phyloP scores from a whole-genome alignment of 164 flowering plant species.

The Kalanchoe fedtschenkoi region DNA sequence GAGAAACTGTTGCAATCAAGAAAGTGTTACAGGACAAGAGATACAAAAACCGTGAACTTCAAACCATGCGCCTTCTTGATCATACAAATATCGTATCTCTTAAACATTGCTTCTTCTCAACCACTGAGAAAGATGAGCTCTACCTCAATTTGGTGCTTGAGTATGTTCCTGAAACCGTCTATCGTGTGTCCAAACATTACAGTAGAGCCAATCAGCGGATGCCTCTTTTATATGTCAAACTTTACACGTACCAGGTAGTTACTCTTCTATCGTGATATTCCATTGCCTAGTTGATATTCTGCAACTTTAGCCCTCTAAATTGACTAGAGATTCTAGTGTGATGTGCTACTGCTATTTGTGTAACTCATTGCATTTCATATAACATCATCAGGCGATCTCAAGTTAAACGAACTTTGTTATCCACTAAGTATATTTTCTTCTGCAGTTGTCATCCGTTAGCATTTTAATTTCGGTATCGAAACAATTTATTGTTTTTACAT shows the following conservation, averaged over 20 bases:
- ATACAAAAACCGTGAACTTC: constrained; percentile 70
- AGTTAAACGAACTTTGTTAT: background rate
- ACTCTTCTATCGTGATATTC: background rate
- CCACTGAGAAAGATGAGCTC: constrained; percentile 68
- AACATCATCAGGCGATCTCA: background rate
- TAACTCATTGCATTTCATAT: background rate
- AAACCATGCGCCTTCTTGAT: constrained; percentile 75
- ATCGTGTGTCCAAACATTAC: constrained; percentile 58
- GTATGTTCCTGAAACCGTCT: constrained; percentile 70
- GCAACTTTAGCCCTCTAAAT: background rate
- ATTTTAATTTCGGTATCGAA: background rate
- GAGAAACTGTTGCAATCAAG: constrained; percentile 69
- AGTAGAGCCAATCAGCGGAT: constrained; percentile 59
- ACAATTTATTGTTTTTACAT: background rate
- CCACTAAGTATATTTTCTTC: background rate
- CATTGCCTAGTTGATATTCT: background rate
- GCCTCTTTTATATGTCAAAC: constrained; percentile 66
- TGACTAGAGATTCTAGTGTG: background rate
- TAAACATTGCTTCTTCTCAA: constrained; percentile 72
- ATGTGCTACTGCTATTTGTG: background rate
- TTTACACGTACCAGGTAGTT: constrained; percentile 54
- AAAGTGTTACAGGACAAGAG: constrained; percentile 73
- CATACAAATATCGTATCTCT: constrained; percentile 66
- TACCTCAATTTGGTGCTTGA: constrained; percentile 74
- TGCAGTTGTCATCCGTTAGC: background rate